Base-by-base conservation (phyloP, 2,329 filamentous ascomycete genomes). In the Fusarium humuli region DNA sequence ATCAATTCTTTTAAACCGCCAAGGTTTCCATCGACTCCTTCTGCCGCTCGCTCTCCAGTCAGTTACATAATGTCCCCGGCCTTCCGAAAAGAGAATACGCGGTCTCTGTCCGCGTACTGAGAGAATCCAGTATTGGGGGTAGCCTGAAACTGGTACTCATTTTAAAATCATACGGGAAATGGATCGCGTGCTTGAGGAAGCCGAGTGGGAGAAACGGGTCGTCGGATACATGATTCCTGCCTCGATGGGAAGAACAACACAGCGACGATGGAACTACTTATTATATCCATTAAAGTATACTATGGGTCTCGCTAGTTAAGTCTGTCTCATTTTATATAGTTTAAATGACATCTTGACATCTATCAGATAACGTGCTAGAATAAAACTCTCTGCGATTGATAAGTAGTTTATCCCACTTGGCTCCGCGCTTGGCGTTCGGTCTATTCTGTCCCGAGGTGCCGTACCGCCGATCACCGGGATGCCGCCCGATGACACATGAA, bases 1-100 rank as follows among this genome's bases (percentile, higher is more conserved):
- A 55, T 46, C 29, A 29, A 55, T 34, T 67, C 68, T 73, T 74
- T 61, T 73, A 73, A 67, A 63, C 22, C 25, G 13, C 12, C 13
- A 29, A 30, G 29, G 13, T 30, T 6, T 12, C 12, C 29, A 30
- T 30, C 29, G 29, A 30, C 11, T 30, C 29, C 18, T 37, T 37
- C 34, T n/a, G n/a, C 34, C 34, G 3, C 34, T 5, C 3, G 22
- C 7, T 7, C 10, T 18, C 34, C 18, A 37, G 34, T 37, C 18
- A 37, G 12, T 37, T 37, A 37, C 34, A n/a, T 37, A 37, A 37
- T 12, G 18, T 1, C 34, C 34, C 34, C 34, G 34, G 34, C 6
- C 3, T 37, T 37, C 34, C 34, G 34, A 37, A 18, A 5, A 37
- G 18, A n/a, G 18, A 3, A 18, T 37, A 11, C 34, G 8, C 20